Evolutionary conservation across 1,284 basidiomycete species (phyloP).

Genomic region (Rhodotorula sp.): DNA sequence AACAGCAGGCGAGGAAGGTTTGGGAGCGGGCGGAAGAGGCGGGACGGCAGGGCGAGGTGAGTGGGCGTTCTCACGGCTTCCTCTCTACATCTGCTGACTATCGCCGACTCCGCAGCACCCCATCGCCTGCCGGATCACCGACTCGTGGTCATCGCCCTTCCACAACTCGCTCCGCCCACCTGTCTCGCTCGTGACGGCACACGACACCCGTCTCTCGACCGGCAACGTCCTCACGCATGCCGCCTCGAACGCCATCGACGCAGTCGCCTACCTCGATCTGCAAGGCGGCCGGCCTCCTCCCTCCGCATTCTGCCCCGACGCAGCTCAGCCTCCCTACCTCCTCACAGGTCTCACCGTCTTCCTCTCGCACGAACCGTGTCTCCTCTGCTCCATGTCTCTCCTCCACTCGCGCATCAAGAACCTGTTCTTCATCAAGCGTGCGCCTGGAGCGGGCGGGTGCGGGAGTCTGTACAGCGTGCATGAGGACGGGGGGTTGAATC

Average conservation of each 20-base stretch:
- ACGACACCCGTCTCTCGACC: constrained; percentile 67
- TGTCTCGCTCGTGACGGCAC: constrained; percentile 50
- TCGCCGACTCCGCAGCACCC: constrained; percentile 59
- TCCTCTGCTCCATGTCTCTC: constrained; percentile 93
- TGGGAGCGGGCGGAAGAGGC: constrained; percentile 61
- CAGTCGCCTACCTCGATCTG: constrained; percentile 51
- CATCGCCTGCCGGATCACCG: constrained; percentile 70
- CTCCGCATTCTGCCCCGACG: constrained; percentile 46
- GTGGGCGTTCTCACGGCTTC: constrained; percentile 26
- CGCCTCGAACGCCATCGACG: constrained; percentile 69
- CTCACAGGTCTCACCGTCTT: constrained; percentile 78
- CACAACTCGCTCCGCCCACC: constrained; percentile 32
- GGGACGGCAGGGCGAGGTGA: constrained; percentile 59
- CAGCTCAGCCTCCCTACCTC: constrained; percentile 59
- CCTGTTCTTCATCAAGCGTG: constrained; percentile 37
- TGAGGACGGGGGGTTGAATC: constrained; percentile 52
- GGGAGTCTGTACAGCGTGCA: constrained; percentile 54
- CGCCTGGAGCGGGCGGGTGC: constrained; percentile 61
- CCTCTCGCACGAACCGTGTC: constrained; percentile 87
- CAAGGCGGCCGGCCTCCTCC: constrained; percentile 16
- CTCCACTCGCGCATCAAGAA: constrained; percentile 79
- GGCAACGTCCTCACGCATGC: constrained; percentile 79
- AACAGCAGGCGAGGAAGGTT: constrained; percentile 67
- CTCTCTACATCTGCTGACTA: neutral
- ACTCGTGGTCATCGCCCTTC: constrained; percentile 57